Conservation (phyloP, 2,329 filamentous ascomycete species). For the Pezicula radicicola region DNA sequence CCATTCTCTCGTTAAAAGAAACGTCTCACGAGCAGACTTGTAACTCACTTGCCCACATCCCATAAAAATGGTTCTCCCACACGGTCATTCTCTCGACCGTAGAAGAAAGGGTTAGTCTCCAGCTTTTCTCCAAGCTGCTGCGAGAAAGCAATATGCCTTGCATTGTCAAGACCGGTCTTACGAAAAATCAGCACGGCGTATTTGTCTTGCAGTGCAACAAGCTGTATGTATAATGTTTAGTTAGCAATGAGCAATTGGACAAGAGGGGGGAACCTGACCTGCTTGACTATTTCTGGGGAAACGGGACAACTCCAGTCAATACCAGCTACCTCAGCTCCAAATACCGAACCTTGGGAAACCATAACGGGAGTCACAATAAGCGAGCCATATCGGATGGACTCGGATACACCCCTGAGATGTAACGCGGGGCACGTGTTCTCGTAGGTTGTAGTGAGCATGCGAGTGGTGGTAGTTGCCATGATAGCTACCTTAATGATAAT, state of each 20-base stretch:
- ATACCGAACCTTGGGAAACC: constrained; percentile 23
- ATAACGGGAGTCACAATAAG: neutral
- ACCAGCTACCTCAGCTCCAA: constrained; percentile 33
- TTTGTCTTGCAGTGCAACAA: constrained; percentile 26
- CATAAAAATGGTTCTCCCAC: constrained; percentile 7
- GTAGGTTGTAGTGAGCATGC: neutral
- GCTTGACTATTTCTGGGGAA: constrained; percentile 27
- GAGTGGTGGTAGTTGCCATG: neutral
- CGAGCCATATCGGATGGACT: neutral
- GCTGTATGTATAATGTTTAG: constrained; percentile 6
- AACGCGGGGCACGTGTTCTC: constrained; percentile 2
- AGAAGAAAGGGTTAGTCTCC: constrained; percentile 25
- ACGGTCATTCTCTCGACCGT: constrained; percentile 21
- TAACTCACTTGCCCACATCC: neutral
- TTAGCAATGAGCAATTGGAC: neutral
- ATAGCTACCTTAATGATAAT: neutral
- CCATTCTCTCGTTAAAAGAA: too few species aligned
- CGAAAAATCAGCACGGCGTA: constrained; percentile 51
- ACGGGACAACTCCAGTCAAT: constrained; percentile 32
- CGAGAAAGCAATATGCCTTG: constrained; percentile 46
- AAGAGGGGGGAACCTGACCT: constrained; percentile 25
- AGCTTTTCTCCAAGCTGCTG: constrained; percentile 45
- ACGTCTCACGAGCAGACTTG: too few species aligned
- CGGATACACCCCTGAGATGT: neutral
- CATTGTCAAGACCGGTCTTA: constrained; percentile 45